A percentile compares a stretch with the other conserved stretches of the same genome.
Conservation (phyloP, 2,329 filamentous ascomycete species). For the Didymella pomorum region DNA sequence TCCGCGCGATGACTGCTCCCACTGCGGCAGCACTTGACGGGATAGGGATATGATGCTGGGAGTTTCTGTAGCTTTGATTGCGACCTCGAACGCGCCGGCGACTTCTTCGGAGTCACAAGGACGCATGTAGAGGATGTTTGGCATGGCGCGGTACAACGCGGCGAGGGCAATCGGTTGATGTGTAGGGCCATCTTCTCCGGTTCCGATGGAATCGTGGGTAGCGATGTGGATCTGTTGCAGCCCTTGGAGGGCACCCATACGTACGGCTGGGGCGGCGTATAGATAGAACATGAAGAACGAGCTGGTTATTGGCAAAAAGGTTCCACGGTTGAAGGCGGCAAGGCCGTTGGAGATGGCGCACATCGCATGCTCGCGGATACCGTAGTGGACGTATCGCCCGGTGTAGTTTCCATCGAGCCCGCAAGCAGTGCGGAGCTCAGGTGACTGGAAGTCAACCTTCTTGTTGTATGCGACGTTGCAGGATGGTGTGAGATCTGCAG, state of each 20-base stretch:
- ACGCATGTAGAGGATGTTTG: not conserved
- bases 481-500: slow-evolving; percentile 61
- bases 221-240: not conserved
- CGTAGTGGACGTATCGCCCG: not conserved
- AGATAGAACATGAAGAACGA: slow-evolving; percentile 65
- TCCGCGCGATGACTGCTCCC: slow-evolving; percentile 52
- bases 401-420: slow-evolving; percentile 58
- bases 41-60: slow-evolving; percentile 60
- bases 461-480: slow-evolving; percentile 60
- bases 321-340: slow-evolving; percentile 55
- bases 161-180: not conserved
- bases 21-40: slow-evolving; percentile 55
- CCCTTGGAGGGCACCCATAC: not conserved
- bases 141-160: not conserved
- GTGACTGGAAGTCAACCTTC: slow-evolving; percentile 59
- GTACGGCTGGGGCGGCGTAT: slow-evolving; percentile 58
- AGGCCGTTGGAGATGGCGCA: slow-evolving; percentile 59
- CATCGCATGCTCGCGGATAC: slow-evolving; percentile 46
- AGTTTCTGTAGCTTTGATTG: slow-evolving; percentile 53
- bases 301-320: slow-evolving; percentile 64
- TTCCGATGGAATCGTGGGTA: not conserved
- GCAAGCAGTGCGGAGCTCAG: slow-evolving; percentile 29
- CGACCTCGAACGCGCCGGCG: slow-evolving; percentile 54
- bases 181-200: not conserved
- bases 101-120: not conserved